Percentiles rank a stretch among this genome's conserved stretches.
Evolutionary conservation across 768 basidiomycete genomes (phyloP).

Genomic region (Tulasnella sp.): DNA sequence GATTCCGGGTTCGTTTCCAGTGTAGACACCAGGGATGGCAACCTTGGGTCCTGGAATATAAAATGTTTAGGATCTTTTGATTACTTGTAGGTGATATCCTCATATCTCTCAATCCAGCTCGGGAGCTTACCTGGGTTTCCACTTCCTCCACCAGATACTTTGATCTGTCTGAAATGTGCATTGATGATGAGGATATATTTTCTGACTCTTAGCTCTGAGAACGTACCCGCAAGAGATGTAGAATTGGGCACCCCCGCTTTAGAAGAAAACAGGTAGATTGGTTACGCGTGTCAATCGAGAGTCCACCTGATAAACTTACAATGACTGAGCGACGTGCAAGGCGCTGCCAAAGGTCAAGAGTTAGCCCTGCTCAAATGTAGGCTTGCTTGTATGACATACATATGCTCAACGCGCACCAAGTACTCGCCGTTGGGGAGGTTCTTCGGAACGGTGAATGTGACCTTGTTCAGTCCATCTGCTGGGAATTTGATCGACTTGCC

Average conservation of each 20-base stretch:
- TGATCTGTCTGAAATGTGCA: not conserved
- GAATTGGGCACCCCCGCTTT: conserved; percentile 10
- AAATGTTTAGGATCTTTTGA: not conserved
- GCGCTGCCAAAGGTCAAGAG: no score
- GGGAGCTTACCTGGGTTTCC: conserved; percentile 17
- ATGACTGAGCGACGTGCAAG: conserved; percentile 17
- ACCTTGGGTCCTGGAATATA: conserved; percentile 12
- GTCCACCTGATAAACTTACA: conserved; percentile 18
- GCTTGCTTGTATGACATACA: no score
- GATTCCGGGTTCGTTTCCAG: conserved; percentile 19
- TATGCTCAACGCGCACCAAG: conserved; percentile 19
- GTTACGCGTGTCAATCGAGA: conserved; percentile 4
- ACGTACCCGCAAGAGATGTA: conserved; percentile 19
- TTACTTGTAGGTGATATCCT: not conserved
- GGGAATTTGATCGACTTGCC: not conserved
- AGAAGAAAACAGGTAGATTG: not conserved
- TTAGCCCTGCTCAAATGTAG: no score
- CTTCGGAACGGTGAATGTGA: conserved; percentile 20
- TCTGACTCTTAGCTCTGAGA: not conserved
- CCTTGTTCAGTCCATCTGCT: not conserved
- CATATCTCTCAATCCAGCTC: not conserved
- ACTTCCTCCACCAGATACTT: conserved; percentile 16
- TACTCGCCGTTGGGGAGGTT: conserved; percentile 17
- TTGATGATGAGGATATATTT: not conserved
- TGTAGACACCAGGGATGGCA: conserved; percentile 18